These are phyloP conservation scores for Shiraia sp. DNA, from an alignment of 2,329 filamentous ascomycete species.

Conservation along the genomic window DNA sequence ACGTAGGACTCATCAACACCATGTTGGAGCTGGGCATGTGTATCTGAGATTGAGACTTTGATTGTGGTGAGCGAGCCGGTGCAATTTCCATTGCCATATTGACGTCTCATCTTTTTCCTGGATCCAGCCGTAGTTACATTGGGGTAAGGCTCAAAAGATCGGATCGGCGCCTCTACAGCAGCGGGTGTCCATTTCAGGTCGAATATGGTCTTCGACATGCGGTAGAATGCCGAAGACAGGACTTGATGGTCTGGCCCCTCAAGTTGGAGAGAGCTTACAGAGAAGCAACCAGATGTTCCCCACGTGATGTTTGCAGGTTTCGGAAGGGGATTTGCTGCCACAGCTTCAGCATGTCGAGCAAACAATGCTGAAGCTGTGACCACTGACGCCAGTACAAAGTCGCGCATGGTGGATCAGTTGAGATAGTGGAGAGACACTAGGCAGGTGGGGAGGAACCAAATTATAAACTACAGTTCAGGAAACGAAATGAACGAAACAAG, in stretches of 20 bases:
- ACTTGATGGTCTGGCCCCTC: slow-evolving; percentile 41
- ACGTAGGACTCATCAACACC: slow-evolving; percentile 63
- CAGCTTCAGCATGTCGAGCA: slow-evolving; percentile 46
- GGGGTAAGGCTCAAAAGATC: slow-evolving; percentile 57
- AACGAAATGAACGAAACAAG: slow-evolving; percentile 7
- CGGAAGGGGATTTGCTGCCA: slow-evolving; percentile 59
- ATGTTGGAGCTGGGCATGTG: slow-evolving; percentile 55
- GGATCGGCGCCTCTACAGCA: slow-evolving; percentile 57
- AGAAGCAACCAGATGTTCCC: slow-evolving; percentile 56
- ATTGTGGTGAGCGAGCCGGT: slow-evolving; percentile 47
- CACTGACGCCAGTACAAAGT: slow-evolving; percentile 33
- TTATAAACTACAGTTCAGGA: no score
- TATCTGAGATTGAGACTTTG: slow-evolving; percentile 52
- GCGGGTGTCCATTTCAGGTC: slow-evolving; percentile 59
- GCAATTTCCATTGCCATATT: slow-evolving; percentile 29
- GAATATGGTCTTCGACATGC: slow-evolving; percentile 53
- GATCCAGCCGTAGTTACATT: slow-evolving; percentile 39
- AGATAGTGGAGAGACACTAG: no score
- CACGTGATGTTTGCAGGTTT: slow-evolving; percentile 58
- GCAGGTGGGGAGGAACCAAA: no score
- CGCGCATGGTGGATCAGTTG: slow-evolving; percentile 32
- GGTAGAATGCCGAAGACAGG: slow-evolving; percentile 54
- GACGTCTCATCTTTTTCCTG: slow-evolving; percentile 23
- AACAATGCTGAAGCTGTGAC: slow-evolving; percentile 41
- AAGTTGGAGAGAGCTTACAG: slow-evolving; percentile 47